Evolutionary conservation across 805 yeast genomes (phyloP), one percentile per base, ranked within the genome.

Genomic region (Scheffersomyces amazonensis): DNA sequence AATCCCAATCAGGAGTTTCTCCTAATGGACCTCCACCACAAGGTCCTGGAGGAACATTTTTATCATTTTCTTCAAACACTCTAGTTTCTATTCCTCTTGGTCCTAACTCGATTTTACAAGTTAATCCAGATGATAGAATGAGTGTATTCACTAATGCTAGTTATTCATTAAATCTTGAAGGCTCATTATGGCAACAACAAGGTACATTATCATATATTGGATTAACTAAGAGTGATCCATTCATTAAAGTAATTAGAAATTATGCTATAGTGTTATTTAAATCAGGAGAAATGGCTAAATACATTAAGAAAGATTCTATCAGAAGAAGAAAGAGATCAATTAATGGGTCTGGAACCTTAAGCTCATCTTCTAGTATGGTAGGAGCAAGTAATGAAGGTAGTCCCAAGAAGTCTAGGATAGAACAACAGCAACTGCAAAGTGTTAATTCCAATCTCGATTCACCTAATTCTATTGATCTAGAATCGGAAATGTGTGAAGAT

Each of bases 151-250:
- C 61, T 16, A 54, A 57, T 37, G 69, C 73, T 5, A 62, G 66
- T 34, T 51, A 34, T 38, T 58, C 72, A 0, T 42, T 67, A 16
- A 47, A 53, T 32, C 53, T 66, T 4, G 73, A 68, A 36, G 73
- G 73, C 8, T 52, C 58, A 2, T 42, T 43, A 17, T 59, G 71
- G 62, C 73, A 67, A 42, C 61, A 57, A 33, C 71, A 66, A 32
- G 75, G 75, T 2, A 53, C 58, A 6, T 36, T 68, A 16, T 62
- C 73, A 1, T 68, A 64, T 33, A 54, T 64, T 18, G 73, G 72
- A 3, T 44, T 67, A 22, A 60, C 69, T 4, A 69, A 67, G 42
- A 51, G 62, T 32, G 75, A 69, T 41, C 64, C 67, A 3, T 69
- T 60, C 39, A 58, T 64, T 31, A 62, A 60, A 34, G 52, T 65